Percentiles rank a stretch among this genome's conserved stretches.
Conservation (phyloP, 306 rosid species). For the Sicyos edulis region DNA sequence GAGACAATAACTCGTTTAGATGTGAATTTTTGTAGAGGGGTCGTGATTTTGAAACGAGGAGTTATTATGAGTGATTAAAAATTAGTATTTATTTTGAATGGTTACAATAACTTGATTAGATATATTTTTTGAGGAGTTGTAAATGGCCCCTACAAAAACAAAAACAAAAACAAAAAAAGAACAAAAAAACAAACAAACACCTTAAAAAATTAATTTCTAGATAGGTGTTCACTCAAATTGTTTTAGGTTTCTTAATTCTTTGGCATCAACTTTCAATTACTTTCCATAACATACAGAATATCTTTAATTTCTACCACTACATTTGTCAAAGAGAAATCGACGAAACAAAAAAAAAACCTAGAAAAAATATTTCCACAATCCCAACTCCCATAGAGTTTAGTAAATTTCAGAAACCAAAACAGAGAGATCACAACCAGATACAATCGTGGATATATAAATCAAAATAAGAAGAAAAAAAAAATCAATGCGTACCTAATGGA, state of each 20-base stretch:
- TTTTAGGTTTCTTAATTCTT: background rate
- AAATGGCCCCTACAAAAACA: too few relatives aligned
- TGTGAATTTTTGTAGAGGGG: too few relatives aligned
- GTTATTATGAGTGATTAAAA: too few relatives aligned
- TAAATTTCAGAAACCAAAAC: background rate
- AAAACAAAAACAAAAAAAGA: too few relatives aligned
- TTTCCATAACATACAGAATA: background rate
- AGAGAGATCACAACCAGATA: background rate
- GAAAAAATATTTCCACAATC: background rate
- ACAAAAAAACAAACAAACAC: too few relatives aligned
- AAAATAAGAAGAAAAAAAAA: background rate
- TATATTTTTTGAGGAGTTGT: too few relatives aligned
- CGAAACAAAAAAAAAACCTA: background rate
- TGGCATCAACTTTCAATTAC: background rate
- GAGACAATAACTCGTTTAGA: too few relatives aligned
- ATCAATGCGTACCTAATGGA: background rate
- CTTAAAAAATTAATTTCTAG: too few relatives aligned
- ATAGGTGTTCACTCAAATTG: too few relatives aligned
- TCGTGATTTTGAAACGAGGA: too few relatives aligned
- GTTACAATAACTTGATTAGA: too few relatives aligned
- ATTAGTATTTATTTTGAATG: too few relatives aligned
- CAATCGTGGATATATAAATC: background rate
- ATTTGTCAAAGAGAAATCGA: background rate
- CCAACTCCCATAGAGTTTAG: background rate
- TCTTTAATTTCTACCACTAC: background rate